Conservation (phyloP, 2,329 filamentous ascomycete genomes). For the Metarhizium album region DNA sequence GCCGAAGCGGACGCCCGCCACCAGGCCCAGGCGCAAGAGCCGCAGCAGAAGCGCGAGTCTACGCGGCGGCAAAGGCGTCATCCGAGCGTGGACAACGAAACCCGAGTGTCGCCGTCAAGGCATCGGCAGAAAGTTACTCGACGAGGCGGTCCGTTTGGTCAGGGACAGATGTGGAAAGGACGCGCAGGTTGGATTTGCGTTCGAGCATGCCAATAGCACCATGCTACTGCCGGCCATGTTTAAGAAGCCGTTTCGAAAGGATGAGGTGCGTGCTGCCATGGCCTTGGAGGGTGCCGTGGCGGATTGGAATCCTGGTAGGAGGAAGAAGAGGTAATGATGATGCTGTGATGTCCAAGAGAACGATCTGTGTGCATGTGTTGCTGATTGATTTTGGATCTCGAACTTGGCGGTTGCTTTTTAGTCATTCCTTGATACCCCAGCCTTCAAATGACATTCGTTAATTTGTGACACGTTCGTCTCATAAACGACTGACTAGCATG, state of each 20-base stretch:
- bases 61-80: slow-evolving; percentile 54
- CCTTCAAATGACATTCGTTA: too few species aligned
- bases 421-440: slow-evolving; percentile 1
- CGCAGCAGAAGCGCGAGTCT: slow-evolving; percentile 29
- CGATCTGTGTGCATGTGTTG: not conserved
- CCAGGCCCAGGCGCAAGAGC: slow-evolving; percentile 20
- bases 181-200: slow-evolving; percentile 59
- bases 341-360: not conserved
- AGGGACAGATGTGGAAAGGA: slow-evolving; percentile 58
- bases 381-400: not conserved
- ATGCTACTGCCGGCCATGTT: slow-evolving; percentile 53
- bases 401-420: not conserved
- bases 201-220: slow-evolving; percentile 64
- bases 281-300: slow-evolving; percentile 40
- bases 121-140: slow-evolving; percentile 60
- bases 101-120: slow-evolving; percentile 59
- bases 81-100: slow-evolving; percentile 75
- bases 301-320: slow-evolving; percentile 35
- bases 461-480: too few species aligned
- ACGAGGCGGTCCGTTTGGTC: slow-evolving; percentile 59
- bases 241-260: slow-evolving; percentile 47
- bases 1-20: slow-evolving; percentile 19
- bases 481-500: too few species aligned
- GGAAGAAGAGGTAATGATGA: slow-evolving; percentile 30
- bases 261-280: slow-evolving; percentile 46